phyloP scores from a whole-genome alignment of 257 asterid species.

The Haberlea rhodopensis region DNA sequence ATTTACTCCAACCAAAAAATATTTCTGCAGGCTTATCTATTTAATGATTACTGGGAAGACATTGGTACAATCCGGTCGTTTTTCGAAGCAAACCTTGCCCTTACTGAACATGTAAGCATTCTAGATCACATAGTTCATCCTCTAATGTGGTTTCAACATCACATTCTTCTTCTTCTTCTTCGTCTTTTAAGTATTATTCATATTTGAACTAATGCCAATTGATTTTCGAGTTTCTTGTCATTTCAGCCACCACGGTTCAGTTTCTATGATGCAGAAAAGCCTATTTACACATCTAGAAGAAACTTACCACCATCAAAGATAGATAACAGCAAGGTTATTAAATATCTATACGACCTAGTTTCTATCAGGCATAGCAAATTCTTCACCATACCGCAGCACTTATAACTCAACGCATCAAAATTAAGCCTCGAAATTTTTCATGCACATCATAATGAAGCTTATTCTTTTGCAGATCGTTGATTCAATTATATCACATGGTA shows the following conservation, averaged over 20 bases:
- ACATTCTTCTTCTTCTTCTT: neutral
- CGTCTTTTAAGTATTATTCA: neutral
- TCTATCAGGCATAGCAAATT: neutral
- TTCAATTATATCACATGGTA: slow-evolving; percentile 84
- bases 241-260: slow-evolving; percentile 93
- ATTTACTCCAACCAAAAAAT: too few relatives aligned
- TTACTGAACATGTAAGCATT: slow-evolving; percentile 85
- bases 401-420: too few relatives aligned
- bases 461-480: slow-evolving; percentile 70
- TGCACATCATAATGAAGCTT: slow-evolving; percentile 18
- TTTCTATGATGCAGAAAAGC: slow-evolving; percentile 90
- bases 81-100: slow-evolving; percentile 97
- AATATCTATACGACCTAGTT: slow-evolving; percentile 1
- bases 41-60: slow-evolving; percentile 96
- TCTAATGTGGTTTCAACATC: slow-evolving; percentile 1
- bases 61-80: slow-evolving; percentile 93
- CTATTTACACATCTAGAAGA: slow-evolving; percentile 92
- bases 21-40: neutral
- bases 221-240: slow-evolving; percentile 10
- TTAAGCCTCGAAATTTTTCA: neutral
- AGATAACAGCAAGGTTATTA: slow-evolving; percentile 77
- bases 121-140: neutral
- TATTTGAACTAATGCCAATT: neutral
- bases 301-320: slow-evolving; percentile 93
- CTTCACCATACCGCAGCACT: neutral